Evolutionary conservation across 1,284 basidiomycete genomes (phyloP).

Genomic region (Melampsora larici-populina): DNA sequence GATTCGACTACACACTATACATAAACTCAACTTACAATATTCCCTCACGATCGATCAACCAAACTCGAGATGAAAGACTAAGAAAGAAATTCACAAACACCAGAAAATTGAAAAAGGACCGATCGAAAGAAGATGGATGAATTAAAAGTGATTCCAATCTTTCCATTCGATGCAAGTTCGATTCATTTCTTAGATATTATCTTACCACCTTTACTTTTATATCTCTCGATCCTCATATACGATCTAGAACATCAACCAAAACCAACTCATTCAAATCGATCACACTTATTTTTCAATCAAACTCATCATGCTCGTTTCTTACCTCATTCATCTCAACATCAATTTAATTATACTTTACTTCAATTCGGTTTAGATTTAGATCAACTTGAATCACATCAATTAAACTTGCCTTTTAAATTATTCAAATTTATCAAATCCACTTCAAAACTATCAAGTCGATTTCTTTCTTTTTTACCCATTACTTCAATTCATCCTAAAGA

Average conservation of each 20-base stretch:
- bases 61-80: too few species aligned
- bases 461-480: not conserved
- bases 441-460: not conserved
- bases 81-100: too few species aligned
- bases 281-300: constrained; percentile 60
- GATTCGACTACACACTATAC: too few species aligned
- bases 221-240: not conserved
- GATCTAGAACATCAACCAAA: not conserved
- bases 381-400: constrained; percentile 59
- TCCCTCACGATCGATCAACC: too few species aligned
- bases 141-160: not conserved
- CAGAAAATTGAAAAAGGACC: too few species aligned
- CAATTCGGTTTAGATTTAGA: constrained; percentile 64
- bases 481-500: not conserved
- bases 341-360: constrained; percentile 66
- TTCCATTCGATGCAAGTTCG: constrained; percentile 15
- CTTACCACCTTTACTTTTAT: constrained; percentile 22
- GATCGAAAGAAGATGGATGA: too few species aligned
- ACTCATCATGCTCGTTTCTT: constrained; percentile 64
- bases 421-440: not conserved
- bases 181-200: constrained; percentile 10
- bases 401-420: constrained; percentile 57
- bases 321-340: constrained; percentile 60
- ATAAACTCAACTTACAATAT: too few species aligned
- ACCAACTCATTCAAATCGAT: constrained; percentile 4